These are phyloP conservation scores for Alternaria viburni DNA, from an alignment of 2,329 filamentous ascomycete species.

Conservation along the genomic window DNA sequence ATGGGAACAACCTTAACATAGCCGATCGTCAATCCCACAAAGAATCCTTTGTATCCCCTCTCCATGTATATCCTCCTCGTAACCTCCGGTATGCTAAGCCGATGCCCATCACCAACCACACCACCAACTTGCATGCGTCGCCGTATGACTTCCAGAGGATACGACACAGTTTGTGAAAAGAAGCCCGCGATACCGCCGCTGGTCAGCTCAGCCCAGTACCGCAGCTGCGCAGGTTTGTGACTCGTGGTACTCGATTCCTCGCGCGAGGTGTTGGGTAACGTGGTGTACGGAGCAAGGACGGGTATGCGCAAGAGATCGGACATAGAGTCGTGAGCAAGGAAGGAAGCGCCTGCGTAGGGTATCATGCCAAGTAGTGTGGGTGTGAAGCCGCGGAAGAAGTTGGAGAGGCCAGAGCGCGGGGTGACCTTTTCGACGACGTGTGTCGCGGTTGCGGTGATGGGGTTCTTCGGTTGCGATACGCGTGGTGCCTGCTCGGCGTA, in stretches of 20 bases:
- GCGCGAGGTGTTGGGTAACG: constrained; percentile 65
- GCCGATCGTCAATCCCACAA: constrained; percentile 89
- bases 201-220: constrained; percentile 83
- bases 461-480: constrained; percentile 27
- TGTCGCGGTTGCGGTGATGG: constrained; percentile 50
- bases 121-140: constrained; percentile 96
- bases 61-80: constrained; percentile 76
- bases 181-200: constrained; percentile 87
- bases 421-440: constrained; percentile 59
- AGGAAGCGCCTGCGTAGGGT: constrained; percentile 93
- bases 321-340: constrained; percentile 90
- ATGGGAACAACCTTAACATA: constrained; percentile 95
- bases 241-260: constrained; percentile 47
- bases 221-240: constrained; percentile 71
- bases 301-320: constrained; percentile 82
- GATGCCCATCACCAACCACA: constrained; percentile 86
- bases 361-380: constrained; percentile 94
- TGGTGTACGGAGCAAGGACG: constrained; percentile 73
- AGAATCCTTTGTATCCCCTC: constrained; percentile 81
- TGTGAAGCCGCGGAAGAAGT: constrained; percentile 94
- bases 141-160: constrained; percentile 90
- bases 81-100: constrained; percentile 80
- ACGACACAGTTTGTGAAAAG: constrained; percentile 89
- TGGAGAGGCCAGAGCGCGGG: constrained; percentile 73
- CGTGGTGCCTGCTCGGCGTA: constrained; percentile 72